Base-by-base conservation (phyloP, 345 rosid genomes). In the Moricandia moricandioides region DNA sequence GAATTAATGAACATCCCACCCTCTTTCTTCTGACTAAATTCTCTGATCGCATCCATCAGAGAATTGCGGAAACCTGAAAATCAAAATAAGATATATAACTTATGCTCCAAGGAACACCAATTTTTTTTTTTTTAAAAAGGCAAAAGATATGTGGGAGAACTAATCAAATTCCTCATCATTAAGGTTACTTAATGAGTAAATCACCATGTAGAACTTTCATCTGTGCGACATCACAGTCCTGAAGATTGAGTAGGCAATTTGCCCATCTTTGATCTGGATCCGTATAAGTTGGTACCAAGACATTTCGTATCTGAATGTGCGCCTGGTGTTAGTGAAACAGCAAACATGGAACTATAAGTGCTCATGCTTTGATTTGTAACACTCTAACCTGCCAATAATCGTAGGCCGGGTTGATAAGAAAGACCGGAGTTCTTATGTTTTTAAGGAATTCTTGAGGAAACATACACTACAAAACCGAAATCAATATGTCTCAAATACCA, bases 301-400 rank as follows among this genome's bases (percentile, higher is more conserved):
- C 77, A 82, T 90, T 45, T 79, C 82, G 81, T 77, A 92, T 86
- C 96, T 92, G 83, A 51, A 81, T 6, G 43, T 70, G 54, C 65
- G 77, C 13, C 33, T 34, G 40, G 67, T 58, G 58, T 79, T 72
- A 78, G 81, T 75, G 37, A 6, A 47, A 52, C 58, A 47, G 57
- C 29, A 54, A 81, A 57, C 49, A 40, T 61, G 24, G 6, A 30
- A 57, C n/a, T 47, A 56, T 40, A 26, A 31, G 33, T 49, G 7
- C 30, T 52, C 18, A 39, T 54, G 55, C 31, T 73, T 55, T 16
- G 21, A 29, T 12, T 56, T 9, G 8, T 33, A 49, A 21, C 24
- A 62, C 70, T 40, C 60, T 49, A 49, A 93, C 98, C 92, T 93
- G 98, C 98, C 97, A 93, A 81, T 62, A 88, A 77, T 91, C 98